phyloP scores from a whole-genome alignment of 2,329 filamentous ascomycete species.

The Neopestalotiopsis rosae region DNA sequence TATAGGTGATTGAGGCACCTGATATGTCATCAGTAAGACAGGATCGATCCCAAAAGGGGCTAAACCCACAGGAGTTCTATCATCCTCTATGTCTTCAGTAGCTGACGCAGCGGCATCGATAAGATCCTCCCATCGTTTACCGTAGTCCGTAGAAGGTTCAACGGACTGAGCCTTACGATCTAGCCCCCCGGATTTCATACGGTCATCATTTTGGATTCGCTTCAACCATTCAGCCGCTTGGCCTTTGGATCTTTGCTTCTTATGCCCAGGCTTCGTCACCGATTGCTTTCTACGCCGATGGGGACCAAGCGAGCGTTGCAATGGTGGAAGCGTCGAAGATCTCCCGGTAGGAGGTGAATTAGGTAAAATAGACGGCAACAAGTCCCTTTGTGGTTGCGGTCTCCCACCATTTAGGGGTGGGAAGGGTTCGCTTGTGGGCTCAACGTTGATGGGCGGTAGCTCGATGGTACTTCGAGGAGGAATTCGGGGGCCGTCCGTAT shows the following conservation, averaged over 20 bases:
- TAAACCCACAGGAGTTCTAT: conserved; percentile 81
- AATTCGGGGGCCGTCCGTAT: conserved; percentile 68
- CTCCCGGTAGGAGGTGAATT: conserved; percentile 80
- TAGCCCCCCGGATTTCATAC: conserved; percentile 69
- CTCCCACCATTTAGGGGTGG: conserved; percentile 61
- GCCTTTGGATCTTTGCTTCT: conserved; percentile 74
- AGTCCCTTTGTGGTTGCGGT: conserved; percentile 65
- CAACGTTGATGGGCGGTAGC: conserved; percentile 71
- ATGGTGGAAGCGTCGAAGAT: conserved; percentile 85
- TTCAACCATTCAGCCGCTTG: conserved; percentile 70
- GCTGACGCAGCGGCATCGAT: conserved; percentile 93
- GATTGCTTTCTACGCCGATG: conserved; percentile 84
- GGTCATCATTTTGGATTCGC: conserved; percentile 63
- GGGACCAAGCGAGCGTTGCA: conserved; percentile 75
- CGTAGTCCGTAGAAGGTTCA: conserved; percentile 81
- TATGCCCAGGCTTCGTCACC: conserved; percentile 82
- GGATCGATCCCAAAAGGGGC: conserved; percentile 36
- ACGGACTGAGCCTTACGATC: conserved; percentile 86
- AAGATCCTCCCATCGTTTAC: conserved; percentile 94
- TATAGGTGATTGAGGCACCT: conserved; percentile 70
- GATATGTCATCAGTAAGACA: conserved; percentile 53
- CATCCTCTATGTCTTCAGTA: conserved; percentile 88
- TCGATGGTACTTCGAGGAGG: conserved; percentile 73
- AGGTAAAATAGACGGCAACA: conserved; percentile 81
- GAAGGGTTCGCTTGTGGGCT: conserved; percentile 77